Evolutionary conservation across 805 yeast species (phyloP), one percentile per base, ranked within the genome.

Genomic region (Zygoascus biomembranicola): DNA sequence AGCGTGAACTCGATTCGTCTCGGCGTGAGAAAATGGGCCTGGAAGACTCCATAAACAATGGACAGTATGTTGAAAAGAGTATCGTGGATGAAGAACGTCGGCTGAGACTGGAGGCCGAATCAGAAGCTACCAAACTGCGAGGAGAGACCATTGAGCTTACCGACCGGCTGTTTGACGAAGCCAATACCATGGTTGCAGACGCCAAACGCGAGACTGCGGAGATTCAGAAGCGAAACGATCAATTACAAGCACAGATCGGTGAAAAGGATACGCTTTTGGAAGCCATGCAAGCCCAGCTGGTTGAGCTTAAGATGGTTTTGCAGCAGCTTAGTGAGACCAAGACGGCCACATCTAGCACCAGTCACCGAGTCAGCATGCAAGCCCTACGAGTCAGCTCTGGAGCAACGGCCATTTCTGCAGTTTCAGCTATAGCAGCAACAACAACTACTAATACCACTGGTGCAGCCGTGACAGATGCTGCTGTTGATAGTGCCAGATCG

Each of bases 131-230:
- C 46, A 75, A 77, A 55, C 68, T 87, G 48, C 77, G 84, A 56
- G 79, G 76, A 20, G 96, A 89, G 65, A 87, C 87, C 47, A 92
- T 85, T 63, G 96, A 88, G 47, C 69, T 89, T 49, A 79, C 90
- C 1, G 89, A 84, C 1, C 80, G 88, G 1, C 70, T 89, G 49
- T 89, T 89, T 65, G 84, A 80, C 57, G 92, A 88, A 65, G 97
- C 96, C 26, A 87, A 87, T 65, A 76, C 77, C 47, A 86, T 87
- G 88, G 97, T 89, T 8, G 80, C 85, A 49, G 80, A 82, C 57
- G 96, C 95, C 0, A 79, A 87, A 55, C 75, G 80, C 51, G 85
- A 84, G 45, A 64, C 70, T 13, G 69, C 69, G 53, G 81, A 82
- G 60, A 53, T 63, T 50, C 62, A 61, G 41, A 68, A 78, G 49